Evolutionary conservation across 225 moss, liverwort and hornwort species (phyloP), one percentile per base, ranked within the genome.

Genomic region (Polytrichum commune): DNA sequence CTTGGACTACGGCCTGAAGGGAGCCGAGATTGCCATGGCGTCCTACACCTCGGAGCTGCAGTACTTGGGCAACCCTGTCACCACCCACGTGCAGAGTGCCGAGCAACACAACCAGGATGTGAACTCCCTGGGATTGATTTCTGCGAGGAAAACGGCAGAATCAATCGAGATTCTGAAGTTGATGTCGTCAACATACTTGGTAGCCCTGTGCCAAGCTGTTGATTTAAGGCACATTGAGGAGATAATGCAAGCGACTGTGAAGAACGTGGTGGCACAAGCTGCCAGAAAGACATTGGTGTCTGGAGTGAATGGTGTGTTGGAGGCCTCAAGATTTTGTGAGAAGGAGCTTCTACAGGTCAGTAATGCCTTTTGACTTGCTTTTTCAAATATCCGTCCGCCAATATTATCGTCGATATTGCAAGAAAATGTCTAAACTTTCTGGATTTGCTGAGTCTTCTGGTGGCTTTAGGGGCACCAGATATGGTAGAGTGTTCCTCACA

Each of bases 71-170:
- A 71, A 77, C 29, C 76, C 76, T 4, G 76, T 71, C 20, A 77
- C 77, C 19, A 77, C 77, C 0, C 77, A 72, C 61, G 72, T 77
- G 0, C 82, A 88, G 19, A 83, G 82, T 9, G 80, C 88, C 0
- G 88, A 88, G 64, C 74, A 85, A 5, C 73, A 85, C 27, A 85
- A 88, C 63, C 76, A 85, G 35, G 88, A 77, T 54, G 72, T 77
- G 53, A 72, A 77, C 72, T 77, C 77, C 0, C 20, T 77, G 2
- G 77, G 77, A 0, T 7, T 67, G 0, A 66, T 77, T 1, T 77
- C 67, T 1, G 77, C 77, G 55, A 7, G 82, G 27, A 85, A 88
- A 54, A 85, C 85, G 0, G 88, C 85, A 33, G 88, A 85, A 19
- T 38, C 79, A 10, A 20, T 79, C 3, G 75, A 79, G 79, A 75